Percentiles rank a stretch among this genome's conserved stretches.
These are phyloP conservation scores for Ettlia oleoabundans DNA, from an alignment of 139 green algal species.

Conservation along the genomic window DNA sequence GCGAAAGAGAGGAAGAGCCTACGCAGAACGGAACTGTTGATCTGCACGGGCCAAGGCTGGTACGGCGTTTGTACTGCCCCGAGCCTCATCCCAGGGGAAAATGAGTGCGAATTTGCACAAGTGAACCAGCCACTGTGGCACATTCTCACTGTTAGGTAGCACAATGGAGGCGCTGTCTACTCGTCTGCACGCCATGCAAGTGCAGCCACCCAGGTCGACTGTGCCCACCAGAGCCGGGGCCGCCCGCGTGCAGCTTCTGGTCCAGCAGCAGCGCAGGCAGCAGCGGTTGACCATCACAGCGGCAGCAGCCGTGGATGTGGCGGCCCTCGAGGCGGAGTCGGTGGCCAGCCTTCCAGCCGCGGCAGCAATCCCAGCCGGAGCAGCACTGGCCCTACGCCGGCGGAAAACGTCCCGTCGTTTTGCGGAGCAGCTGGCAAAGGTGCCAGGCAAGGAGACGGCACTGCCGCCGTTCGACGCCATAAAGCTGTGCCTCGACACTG, in stretches of 20 bases:
- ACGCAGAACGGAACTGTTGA: too few relatives aligned
- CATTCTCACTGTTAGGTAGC: too few relatives aligned
- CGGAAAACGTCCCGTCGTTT: slow-evolving; percentile 40
- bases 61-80: too few relatives aligned
- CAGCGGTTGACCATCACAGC: not conserved
- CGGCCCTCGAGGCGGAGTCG: slow-evolving; percentile 28
- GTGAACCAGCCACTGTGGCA: too few relatives aligned
- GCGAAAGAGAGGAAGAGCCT: too few relatives aligned
- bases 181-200: not conserved
- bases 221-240: not conserved
- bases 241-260: not conserved
- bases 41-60: too few relatives aligned
- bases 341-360: not conserved
- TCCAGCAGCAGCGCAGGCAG: not conserved
- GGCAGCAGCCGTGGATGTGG: slow-evolving; percentile 41
- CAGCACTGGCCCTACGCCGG: not conserved
- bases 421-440: slow-evolving; percentile 14
- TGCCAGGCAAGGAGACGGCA: slow-evolving; percentile 37
- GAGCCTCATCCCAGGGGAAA: too few relatives aligned
- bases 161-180: not conserved
- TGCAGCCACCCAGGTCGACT: not conserved
- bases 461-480: slow-evolving; percentile 80
- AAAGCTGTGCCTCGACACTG: slow-evolving; percentile 64
- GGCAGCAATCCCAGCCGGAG: not conserved
- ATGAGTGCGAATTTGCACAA: too few relatives aligned